Evolutionary conservation across 805 yeast species (phyloP).

Genomic region (Isabelozyma heimii): DNA sequence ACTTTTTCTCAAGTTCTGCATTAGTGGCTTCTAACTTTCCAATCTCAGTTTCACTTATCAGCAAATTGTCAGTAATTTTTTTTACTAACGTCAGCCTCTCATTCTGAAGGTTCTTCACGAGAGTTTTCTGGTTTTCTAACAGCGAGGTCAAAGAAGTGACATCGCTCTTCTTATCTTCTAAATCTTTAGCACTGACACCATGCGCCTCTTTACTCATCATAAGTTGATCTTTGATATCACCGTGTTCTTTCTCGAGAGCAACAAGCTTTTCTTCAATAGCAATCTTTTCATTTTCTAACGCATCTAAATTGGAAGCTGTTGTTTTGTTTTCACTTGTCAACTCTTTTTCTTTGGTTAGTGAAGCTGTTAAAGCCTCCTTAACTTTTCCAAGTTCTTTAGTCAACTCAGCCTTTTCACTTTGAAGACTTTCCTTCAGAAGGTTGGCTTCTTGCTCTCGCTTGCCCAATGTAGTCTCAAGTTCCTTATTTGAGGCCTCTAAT

Average conservation of each 20-base stretch:
- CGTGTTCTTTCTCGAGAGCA: not conserved
- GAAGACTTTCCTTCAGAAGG: not conserved
- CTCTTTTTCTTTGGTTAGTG: not conserved
- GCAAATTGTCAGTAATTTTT: not conserved
- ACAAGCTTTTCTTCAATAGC: not conserved
- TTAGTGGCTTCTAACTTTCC: not conserved
- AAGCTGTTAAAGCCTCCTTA: not conserved
- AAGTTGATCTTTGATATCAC: not conserved
- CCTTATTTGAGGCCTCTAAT: not conserved
- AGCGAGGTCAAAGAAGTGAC: not conserved
- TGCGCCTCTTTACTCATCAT: not conserved
- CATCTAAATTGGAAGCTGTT: not conserved
- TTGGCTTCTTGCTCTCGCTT: not conserved
- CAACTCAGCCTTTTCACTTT: not conserved
- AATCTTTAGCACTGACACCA: not conserved
- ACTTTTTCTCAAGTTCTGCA: not conserved
- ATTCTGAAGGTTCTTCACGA: not conserved
- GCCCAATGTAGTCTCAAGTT: not conserved
- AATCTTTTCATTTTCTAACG: not conserved
- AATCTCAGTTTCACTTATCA: not conserved
- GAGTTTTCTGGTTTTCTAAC: not conserved
- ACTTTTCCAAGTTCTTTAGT: not conserved
- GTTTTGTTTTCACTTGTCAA: not conserved
- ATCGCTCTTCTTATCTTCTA: not conserved
- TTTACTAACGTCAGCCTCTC: not conserved